Conservation (phyloP, 1,139 yeast species). For the Chernovozyma aurita region DNA sequence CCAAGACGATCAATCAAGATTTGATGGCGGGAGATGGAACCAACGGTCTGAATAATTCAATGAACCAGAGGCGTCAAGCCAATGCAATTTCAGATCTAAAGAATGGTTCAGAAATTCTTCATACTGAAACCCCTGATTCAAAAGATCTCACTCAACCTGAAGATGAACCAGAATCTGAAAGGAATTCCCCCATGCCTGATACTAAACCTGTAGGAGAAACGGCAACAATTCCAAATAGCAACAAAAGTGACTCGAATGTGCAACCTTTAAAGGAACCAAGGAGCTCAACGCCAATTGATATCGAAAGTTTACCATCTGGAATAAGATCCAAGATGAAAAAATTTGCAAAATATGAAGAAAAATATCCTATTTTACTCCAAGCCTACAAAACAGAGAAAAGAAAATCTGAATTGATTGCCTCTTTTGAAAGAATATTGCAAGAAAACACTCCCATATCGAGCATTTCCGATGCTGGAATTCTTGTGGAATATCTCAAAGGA, state of each 20-base stretch:
- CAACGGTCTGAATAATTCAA: slow-evolving; percentile 16
- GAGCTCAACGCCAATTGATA: slow-evolving; percentile 19
- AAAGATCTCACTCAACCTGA: slow-evolving; percentile 43
- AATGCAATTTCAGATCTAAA: slow-evolving; percentile 26
- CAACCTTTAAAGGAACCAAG: not conserved
- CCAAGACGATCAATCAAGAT: slow-evolving; percentile 37
- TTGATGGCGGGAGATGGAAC: slow-evolving; percentile 17
- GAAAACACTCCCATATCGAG: slow-evolving; percentile 81
- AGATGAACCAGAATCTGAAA: slow-evolving; percentile 22
- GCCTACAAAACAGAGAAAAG: slow-evolving; percentile 82
- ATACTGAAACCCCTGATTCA: slow-evolving; percentile 42
- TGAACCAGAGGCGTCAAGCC: slow-evolving; percentile 3
- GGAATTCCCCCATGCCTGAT: not conserved
- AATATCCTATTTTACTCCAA: slow-evolving; percentile 74
- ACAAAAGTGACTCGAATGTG: no score
- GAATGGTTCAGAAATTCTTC: slow-evolving; percentile 27
- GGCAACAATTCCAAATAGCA: not conserved
- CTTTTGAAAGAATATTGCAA: slow-evolving; percentile 66
- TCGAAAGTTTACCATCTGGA: slow-evolving; percentile 46
- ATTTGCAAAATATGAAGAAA: slow-evolving; percentile 83
- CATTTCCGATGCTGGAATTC: slow-evolving; percentile 63
- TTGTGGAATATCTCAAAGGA: slow-evolving; percentile 68
- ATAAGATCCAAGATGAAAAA: slow-evolving; percentile 64
- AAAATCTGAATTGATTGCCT: slow-evolving; percentile 55
- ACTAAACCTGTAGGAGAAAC: not conserved